phyloP scores from a whole-genome alignment of 2,329 filamentous ascomycete genomes.

The Pezicula carpinea region DNA sequence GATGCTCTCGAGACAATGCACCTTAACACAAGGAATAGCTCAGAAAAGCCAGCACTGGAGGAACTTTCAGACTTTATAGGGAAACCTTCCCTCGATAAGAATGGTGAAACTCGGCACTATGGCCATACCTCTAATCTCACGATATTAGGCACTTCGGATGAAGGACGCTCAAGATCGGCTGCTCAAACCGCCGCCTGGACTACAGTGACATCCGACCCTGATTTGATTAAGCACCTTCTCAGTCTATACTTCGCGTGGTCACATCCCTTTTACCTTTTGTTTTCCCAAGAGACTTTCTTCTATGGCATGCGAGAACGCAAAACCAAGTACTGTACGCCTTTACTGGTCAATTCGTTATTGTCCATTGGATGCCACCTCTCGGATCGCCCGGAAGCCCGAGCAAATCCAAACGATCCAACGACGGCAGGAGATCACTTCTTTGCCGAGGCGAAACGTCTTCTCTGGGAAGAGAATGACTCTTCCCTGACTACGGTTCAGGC shows the following conservation, averaged over 20 bases:
- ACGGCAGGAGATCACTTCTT: constrained; percentile 73
- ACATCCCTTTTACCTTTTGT: constrained; percentile 67
- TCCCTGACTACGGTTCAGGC: constrained; percentile 68
- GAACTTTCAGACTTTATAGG: constrained; percentile 9
- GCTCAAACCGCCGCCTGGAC: constrained; percentile 46
- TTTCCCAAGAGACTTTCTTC: constrained; percentile 43
- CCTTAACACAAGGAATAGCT: neutral
- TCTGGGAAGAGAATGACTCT: constrained; percentile 53
- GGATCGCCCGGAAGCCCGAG: constrained; percentile 56
- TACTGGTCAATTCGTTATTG: constrained; percentile 19
- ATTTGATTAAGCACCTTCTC: constrained; percentile 57
- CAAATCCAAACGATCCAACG: constrained; percentile 57
- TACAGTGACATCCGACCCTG: constrained; percentile 49
- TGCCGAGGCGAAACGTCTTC: constrained; percentile 58
- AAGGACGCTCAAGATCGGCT: neutral
- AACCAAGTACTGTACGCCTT: constrained; percentile 36
- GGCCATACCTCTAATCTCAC: constrained; percentile 17
- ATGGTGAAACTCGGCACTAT: constrained; percentile 11
- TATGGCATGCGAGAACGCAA: constrained; percentile 12
- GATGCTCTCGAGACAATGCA: constrained; percentile 1
- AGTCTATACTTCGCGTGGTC: constrained; percentile 69
- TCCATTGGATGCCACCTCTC: constrained; percentile 64
- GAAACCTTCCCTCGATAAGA: constrained; percentile 6
- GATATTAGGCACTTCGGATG: constrained; percentile 3
- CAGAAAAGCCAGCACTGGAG: constrained; percentile 5